Percentiles rank a stretch among this genome's conserved stretches.
These are phyloP conservation scores for Alternaria panax DNA, from an alignment of 2,329 filamentous ascomycete genomes.

Conservation along the genomic window DNA sequence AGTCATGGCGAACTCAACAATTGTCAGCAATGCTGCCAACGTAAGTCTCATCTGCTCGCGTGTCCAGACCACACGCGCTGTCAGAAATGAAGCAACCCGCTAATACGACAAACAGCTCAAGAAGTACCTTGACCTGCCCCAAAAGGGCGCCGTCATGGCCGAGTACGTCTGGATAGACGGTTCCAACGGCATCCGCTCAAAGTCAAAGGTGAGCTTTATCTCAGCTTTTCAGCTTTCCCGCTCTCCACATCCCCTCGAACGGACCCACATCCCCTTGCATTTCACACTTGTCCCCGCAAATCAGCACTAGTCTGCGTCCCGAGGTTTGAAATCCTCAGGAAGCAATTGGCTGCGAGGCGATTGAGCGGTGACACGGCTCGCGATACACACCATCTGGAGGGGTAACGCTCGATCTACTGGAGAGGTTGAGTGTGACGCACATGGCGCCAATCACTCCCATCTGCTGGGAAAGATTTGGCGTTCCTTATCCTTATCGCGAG, in stretches of 20 bases:
- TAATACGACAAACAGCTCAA: slow-evolving; percentile 68
- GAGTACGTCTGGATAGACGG: slow-evolving; percentile 98
- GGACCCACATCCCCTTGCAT: too few species aligned
- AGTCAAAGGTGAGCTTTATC: slow-evolving; percentile 80
- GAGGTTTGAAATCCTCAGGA: not conserved
- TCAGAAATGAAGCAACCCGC: too few species aligned
- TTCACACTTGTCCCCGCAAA: too few species aligned
- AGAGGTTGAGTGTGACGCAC: slow-evolving; percentile 24
- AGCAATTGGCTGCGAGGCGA: slow-evolving; percentile 6
- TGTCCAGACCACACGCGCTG: slow-evolving; percentile 17
- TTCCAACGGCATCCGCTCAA: slow-evolving; percentile 83
- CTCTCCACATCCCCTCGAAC: not conserved
- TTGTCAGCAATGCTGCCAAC: slow-evolving; percentile 58
- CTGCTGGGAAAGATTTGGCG: slow-evolving; percentile 17
- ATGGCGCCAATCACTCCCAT: slow-evolving; percentile 28
- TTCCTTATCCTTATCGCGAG: slow-evolving; percentile 40
- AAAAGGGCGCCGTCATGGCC: slow-evolving; percentile 87
- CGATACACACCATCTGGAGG: not conserved
- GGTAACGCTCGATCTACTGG: not conserved
- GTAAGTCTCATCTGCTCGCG: slow-evolving; percentile 48
- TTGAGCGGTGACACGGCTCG: too few species aligned
- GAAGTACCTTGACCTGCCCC: slow-evolving; percentile 91
- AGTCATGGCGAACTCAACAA: slow-evolving; percentile 49
- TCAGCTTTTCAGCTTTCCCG: slow-evolving; percentile 16
- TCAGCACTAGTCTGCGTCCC: not conserved